A percentile compares a stretch with the other conserved stretches of the same genome.
These are phyloP conservation scores for Vigna mungo DNA, from an alignment of 306 rosid species.

Conservation along the genomic window DNA sequence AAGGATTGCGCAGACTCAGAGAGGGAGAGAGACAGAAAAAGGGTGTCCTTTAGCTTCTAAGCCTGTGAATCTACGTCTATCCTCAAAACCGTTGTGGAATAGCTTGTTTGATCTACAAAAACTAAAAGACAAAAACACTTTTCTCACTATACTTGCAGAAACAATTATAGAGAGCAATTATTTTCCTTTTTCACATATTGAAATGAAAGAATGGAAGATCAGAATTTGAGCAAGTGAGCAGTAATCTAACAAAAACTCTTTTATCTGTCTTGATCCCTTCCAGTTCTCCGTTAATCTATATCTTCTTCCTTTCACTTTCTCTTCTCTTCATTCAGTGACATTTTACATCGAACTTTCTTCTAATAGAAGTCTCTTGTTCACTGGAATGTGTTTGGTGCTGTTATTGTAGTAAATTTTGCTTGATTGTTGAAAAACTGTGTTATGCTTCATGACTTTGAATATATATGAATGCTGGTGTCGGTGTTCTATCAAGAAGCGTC, in stretches of 20 bases:
- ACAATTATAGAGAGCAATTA: background rate
- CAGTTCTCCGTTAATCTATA: background rate
- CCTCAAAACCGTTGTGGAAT: slow-evolving; percentile 61
- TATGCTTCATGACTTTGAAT: background rate
- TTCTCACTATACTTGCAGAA: slow-evolving; percentile 14
- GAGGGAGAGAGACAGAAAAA: slow-evolving; percentile 38
- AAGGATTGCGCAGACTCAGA: slow-evolving; percentile 35
- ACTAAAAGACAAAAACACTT: slow-evolving; percentile 29
- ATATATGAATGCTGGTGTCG: slow-evolving; percentile 4
- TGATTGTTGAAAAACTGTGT: slow-evolving; percentile 1
- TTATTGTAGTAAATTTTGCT: background rate
- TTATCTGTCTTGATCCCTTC: background rate
- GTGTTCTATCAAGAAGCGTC: slow-evolving; percentile 29
- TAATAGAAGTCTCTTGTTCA: background rate
- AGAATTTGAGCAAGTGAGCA: background rate
- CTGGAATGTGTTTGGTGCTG: background rate
- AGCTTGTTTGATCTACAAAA: slow-evolving; percentile 29
- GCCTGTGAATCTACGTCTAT: slow-evolving; percentile 40
- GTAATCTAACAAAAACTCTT: background rate
- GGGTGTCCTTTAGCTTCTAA: slow-evolving; percentile 43
- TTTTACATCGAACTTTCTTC: background rate
- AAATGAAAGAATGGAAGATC: background rate
- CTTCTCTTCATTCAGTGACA: background rate
- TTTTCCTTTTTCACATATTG: slow-evolving; percentile 21
- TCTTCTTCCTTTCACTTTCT: background rate